A percentile compares a stretch with the other conserved stretches of the same genome.
Evolutionary conservation across 2,329 filamentous ascomycete species (phyloP).

Genomic region (Moelleriella libera): DNA sequence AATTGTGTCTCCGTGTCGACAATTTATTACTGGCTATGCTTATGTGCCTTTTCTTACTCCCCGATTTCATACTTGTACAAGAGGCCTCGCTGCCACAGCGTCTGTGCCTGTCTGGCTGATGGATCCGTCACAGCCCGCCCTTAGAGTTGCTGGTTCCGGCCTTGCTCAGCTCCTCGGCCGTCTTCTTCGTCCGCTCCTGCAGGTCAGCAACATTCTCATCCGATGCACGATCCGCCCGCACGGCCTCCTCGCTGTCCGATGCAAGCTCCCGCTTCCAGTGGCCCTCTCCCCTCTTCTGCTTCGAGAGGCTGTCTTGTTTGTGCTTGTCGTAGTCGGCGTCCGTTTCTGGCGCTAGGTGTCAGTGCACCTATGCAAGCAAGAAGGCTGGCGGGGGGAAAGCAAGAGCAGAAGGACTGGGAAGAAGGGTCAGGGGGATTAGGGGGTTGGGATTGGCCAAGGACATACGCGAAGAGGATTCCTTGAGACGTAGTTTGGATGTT

Average conservation of each 20-base stretch:
- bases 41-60: no score
- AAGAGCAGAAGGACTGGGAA: background rate
- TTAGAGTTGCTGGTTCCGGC: conserved; percentile 25
- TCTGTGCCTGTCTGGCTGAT: no score
- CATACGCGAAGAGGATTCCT: conserved; percentile 23
- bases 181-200: conserved; percentile 44
- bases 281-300: conserved; percentile 54
- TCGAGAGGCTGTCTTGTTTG: conserved; percentile 46
- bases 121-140: background rate
- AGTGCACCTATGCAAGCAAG: background rate
- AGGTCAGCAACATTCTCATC: conserved; percentile 28
- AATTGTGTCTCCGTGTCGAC: no score
- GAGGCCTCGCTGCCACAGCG: no score
- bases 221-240: conserved; percentile 48
- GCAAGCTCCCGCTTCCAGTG: conserved; percentile 70
- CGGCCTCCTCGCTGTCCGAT: conserved; percentile 63
- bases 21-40: no score
- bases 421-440: background rate
- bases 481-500: conserved; percentile 15
- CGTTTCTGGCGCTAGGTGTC: conserved; percentile 12
- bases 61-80: no score
- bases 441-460: conserved; percentile 1
- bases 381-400: background rate
- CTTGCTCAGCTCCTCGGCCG: conserved; percentile 31
- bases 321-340: conserved; percentile 36